Percentiles rank a stretch among this genome's conserved stretches.
phyloP scores from a whole-genome alignment of 176 grass and related monocot genomes.

The Alopecurus myosuroides region DNA sequence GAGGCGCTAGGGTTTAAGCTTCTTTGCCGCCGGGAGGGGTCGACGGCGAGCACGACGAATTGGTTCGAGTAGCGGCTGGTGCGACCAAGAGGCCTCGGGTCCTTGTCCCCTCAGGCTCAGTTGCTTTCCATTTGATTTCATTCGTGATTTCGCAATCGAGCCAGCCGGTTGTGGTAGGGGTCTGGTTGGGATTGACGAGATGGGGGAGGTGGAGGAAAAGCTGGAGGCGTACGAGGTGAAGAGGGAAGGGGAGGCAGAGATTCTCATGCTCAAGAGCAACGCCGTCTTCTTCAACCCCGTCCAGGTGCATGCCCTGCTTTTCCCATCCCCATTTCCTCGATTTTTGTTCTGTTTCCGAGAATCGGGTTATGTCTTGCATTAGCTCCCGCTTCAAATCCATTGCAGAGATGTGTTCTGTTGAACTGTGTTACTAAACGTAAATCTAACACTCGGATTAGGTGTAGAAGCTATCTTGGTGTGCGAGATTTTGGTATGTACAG shows the following conservation, averaged over 20 bases:
- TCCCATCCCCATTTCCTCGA: not conserved
- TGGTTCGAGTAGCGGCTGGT: not conserved
- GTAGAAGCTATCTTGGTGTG: not conserved
- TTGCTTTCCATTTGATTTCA: not conserved
- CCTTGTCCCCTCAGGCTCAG: not conserved
- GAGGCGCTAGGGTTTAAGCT: not conserved
- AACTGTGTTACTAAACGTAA: not conserved
- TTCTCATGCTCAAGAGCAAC: slow-evolving; percentile 67
- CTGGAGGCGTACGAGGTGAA: slow-evolving; percentile 60
- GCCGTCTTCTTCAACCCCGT: slow-evolving; percentile 87
- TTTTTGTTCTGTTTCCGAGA: not conserved
- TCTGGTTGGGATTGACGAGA: not conserved
- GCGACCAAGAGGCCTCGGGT: not conserved
- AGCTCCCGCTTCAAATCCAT: not conserved
- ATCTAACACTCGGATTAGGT: not conserved
- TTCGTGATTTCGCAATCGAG: not conserved
- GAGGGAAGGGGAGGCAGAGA: slow-evolving; percentile 91
- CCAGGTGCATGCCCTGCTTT: slow-evolving; percentile 41
- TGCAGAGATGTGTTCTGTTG: not conserved
- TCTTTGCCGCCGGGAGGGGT: not conserved
- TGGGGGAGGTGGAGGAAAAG: slow-evolving; percentile 52
- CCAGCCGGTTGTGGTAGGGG: not conserved
- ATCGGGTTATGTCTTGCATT: not conserved
- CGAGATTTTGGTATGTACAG: not conserved
- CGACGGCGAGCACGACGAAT: not conserved